Base-by-base conservation (phyloP, 2,329 filamentous ascomycete genomes). In the Blastomyces parvus region DNA sequence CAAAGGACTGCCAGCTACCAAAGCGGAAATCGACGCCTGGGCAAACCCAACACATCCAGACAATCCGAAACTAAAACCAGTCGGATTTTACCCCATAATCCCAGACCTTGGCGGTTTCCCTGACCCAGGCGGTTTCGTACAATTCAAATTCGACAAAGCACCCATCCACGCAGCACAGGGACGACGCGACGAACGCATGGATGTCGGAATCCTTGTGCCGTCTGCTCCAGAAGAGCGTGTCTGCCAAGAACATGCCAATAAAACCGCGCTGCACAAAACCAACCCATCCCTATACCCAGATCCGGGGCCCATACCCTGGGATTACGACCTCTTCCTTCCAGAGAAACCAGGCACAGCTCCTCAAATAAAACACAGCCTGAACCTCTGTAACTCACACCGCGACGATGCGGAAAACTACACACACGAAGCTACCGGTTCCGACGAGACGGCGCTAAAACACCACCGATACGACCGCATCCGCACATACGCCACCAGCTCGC, bases 131-230 rank as follows among this genome's bases (percentile, higher is more conserved):
- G 80, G 79, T 46, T 87, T 82, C 73, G 80, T 85, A 68, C 77
- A 86, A 62, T 79, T 84, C 73, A 87, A 86, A 64, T 87, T 86
- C 72, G 78, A 81, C 64, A 82, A 83, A 59, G 82, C 84, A n/a
- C 85, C 85, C 0, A 74, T 84, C 48, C 74, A 79, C 59, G 75
- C 76, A 17, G 68, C 74, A 9, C 76, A 78, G 22, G 76, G 76
- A 19, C 77, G 75, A 63, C 83, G 85, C 64, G 84, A 88, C 68
- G 75, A 80, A 53, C 81, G 85, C 50, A 81, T 87, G 67, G 84
- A 87, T 67, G 80, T 84, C 38, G 83, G 79, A 11, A 72, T 86
- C 48, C 74, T 87, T 44, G 77, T 81, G n/a, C 83, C 83, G 3
- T 76, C 79, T 3, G 74, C 75, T 1, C 77, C 79, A 11, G 77